These are phyloP conservation scores for Prunus dulcis DNA, from an alignment of 306 rosid genomes.

Conservation along the genomic window DNA sequence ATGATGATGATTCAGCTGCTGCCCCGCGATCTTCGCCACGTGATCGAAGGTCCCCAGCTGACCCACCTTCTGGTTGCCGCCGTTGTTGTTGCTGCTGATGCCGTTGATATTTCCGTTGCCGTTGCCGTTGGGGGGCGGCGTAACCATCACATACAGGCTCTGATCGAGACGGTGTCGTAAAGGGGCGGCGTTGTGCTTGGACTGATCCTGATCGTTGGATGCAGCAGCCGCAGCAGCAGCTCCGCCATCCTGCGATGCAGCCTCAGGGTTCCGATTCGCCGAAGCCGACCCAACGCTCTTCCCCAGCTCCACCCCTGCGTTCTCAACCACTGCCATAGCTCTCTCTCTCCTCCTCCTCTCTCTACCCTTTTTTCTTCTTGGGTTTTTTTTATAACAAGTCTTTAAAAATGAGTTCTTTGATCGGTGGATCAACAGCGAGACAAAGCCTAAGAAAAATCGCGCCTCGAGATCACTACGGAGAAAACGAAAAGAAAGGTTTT, in stretches of 20 bases:
- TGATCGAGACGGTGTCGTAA: constrained; percentile 25
- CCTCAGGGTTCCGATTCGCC: constrained; percentile 29
- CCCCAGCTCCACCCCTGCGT: constrained; percentile 31
- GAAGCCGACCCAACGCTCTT: constrained; percentile 28
- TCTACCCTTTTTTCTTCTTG: background rate
- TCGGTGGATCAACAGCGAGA: constrained; percentile 16
- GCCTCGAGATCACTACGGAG: constrained; percentile 20
- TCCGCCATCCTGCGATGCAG: background rate
- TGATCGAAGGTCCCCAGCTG: constrained; percentile 25
- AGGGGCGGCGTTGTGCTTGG: constrained; percentile 23
- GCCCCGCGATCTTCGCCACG: constrained; percentile 22
- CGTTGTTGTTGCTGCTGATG: background rate
- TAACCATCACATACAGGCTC: constrained; percentile 16
- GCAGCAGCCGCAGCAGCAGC: background rate
- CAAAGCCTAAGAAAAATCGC: constrained; percentile 21
- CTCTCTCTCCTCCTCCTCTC: background rate
- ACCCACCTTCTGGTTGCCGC: background rate
- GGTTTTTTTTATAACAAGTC: background rate
- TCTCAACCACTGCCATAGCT: constrained; percentile 40
- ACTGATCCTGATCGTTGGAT: constrained; percentile 36
- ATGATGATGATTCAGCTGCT: background rate
- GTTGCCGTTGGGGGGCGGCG: background rate
- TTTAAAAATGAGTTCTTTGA: background rate
- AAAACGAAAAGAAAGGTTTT: constrained; percentile 13
- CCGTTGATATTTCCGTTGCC: constrained; percentile 1